A percentile compares a stretch with the other conserved stretches of the same genome.
Evolutionary conservation across 148 eudicot species (phyloP).

Genomic region (Persicaria tinctoria): DNA sequence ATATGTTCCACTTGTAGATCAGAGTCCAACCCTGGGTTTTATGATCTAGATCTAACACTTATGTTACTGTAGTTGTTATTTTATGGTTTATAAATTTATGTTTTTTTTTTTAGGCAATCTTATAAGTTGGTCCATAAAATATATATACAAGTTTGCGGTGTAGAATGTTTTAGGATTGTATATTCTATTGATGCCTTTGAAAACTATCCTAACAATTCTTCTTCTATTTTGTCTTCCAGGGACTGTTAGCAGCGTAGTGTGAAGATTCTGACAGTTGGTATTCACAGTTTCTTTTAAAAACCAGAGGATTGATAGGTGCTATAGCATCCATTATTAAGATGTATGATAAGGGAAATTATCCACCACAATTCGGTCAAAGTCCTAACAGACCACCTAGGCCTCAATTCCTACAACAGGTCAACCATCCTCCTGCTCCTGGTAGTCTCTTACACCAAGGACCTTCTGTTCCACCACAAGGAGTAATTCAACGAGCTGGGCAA

Average conservation of each 20-base stretch:
- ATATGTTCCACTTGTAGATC: background rate
- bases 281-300: background rate
- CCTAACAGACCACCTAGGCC: constrained; percentile 35
- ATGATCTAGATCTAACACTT: background rate
- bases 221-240: constrained; percentile 21
- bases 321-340: constrained; percentile 23
- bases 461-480: constrained; percentile 22
- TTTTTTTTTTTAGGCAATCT: background rate
- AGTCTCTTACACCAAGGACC: constrained; percentile 35
- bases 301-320: background rate
- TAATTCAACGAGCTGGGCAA: constrained; percentile 31
- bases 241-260: constrained; percentile 12
- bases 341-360: constrained; percentile 67
- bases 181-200: background rate
- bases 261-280: constrained; percentile 15
- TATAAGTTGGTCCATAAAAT: background rate
- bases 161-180: background rate
- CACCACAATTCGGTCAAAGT: constrained; percentile 49
- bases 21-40: background rate
- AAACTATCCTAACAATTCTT: background rate
- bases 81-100: background rate
- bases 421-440: constrained; percentile 26
- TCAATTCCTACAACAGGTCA: constrained; percentile 30
- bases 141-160: background rate
- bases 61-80: background rate